Percentiles rank a stretch among this genome's conserved stretches.
Conservation (phyloP, 108 stramenopile genomes). For the Ochromonas danica region DNA sequence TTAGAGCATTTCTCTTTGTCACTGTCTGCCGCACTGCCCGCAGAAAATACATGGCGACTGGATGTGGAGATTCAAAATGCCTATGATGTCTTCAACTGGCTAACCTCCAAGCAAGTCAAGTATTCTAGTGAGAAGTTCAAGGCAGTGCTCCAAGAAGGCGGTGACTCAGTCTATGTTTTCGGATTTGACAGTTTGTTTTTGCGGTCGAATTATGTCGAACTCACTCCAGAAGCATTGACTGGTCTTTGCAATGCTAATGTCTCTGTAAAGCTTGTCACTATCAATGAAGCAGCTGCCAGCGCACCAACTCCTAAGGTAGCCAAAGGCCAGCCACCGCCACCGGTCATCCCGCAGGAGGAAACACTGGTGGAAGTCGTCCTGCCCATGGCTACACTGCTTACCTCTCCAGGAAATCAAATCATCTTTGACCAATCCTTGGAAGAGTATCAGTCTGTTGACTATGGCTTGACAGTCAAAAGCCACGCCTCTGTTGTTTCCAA, state of each 20-base stretch:
- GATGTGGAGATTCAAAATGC: neutral
- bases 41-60: neutral
- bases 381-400: neutral
- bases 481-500: neutral
- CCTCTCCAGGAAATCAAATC: neutral
- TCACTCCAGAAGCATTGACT: neutral
- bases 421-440: neutral
- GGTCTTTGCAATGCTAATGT: neutral
- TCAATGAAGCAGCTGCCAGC: neutral
- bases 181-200: neutral
- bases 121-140: neutral
- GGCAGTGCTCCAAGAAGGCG: neutral
- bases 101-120: neutral
- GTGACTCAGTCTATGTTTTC: neutral
- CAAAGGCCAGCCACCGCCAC: neutral
- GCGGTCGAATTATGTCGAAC: conserved; percentile 1
- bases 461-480: neutral
- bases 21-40: neutral
- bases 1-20: neutral
- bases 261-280: neutral
- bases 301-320: neutral
- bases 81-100: neutral
- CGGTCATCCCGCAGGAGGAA: neutral
- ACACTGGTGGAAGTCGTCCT: neutral
- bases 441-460: neutral